A percentile compares a stretch with the other conserved stretches of the same genome.
These are phyloP conservation scores for Bauhinia variegata DNA, from an alignment of 306 rosid species.

Conservation along the genomic window DNA sequence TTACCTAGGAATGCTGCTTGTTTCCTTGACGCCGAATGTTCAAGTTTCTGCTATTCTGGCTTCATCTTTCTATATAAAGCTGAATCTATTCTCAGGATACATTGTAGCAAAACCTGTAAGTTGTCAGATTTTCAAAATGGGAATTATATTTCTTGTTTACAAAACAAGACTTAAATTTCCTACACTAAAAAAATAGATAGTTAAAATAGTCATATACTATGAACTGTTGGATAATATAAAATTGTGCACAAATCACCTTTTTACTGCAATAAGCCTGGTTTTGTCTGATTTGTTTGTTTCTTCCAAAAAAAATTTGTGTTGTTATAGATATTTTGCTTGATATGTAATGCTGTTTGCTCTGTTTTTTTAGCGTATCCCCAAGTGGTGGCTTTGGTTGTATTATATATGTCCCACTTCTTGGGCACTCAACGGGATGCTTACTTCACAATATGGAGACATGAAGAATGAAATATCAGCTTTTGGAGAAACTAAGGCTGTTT, in stretches of 20 bases:
- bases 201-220: too few species aligned
- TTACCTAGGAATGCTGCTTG: conserved; percentile 67
- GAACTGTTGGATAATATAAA: too few species aligned
- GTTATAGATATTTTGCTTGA: background rate
- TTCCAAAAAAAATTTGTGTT: too few species aligned
- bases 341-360: conserved; percentile 24
- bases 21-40: conserved; percentile 63
- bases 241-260: too few species aligned
- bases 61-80: conserved; percentile 52
- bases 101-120: conserved; percentile 63
- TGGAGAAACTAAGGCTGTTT: conserved; percentile 47
- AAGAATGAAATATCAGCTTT: conserved; percentile 41
- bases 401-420: conserved; percentile 64
- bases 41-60: conserved; percentile 61
- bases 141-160: too few species aligned
- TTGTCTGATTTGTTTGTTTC: too few species aligned
- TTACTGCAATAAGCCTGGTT: too few species aligned
- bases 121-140: background rate
- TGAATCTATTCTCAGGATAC: conserved; percentile 63
- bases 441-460: conserved; percentile 63
- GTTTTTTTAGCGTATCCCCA: conserved; percentile 60
- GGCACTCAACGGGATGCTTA: conserved; percentile 64
- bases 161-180: too few species aligned
- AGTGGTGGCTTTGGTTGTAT: conserved; percentile 80
- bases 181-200: too few species aligned